Evolutionary conservation across 371 early-diverging fungal genomes (phyloP), one percentile per base, ranked within the genome.

Genomic region (Apophysomyces sp.): DNA sequence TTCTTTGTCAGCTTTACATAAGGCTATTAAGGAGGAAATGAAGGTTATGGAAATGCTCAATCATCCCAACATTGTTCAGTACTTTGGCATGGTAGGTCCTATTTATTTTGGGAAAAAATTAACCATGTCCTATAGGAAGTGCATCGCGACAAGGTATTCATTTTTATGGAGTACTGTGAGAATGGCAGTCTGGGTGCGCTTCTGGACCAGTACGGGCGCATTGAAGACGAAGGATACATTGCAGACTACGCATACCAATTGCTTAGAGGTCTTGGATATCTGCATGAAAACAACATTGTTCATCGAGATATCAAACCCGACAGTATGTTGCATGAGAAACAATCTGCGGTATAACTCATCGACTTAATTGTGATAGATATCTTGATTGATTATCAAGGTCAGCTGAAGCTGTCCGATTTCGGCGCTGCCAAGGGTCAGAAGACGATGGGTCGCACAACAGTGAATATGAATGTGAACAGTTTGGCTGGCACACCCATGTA

Each of bases 401-500:
- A 86, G 32, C 77, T 94, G 71, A 95, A 95, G 72, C 81, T 93
- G 64, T 90, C 94, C 12, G 95, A 95, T 64, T 96, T 95, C 77
- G 95, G 95, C 44, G 94, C 94, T 0, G 90, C 94, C 37, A 87
- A 90, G 64, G 89, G 90, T 52, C 89, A 89, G 67, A 87, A 86
- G 67, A 91, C 91, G 2, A 80, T 91, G 59, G 85, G 84, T 15
- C 73, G 83, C n/a, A 77, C 86, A 2, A 84, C 82, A 16, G 77
- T 79, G 60, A 79, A 85, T 55, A 77, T 84, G 73, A 76, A 78
- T 54, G 87, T 84, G 21, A 83, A 84, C 49, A 89, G 90, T 32
- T 70, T 94, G 57, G 88, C 93, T 2, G 98, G 99, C 16, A 99
- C 99, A 7, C 97, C 99, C 0, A 94, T 94, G 89, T 98, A 98